Evolutionary conservation across 176 grass and related monocot species (phyloP), one percentile per base, ranked within the genome.

Genomic region (Tillandsia fasciculata): DNA sequence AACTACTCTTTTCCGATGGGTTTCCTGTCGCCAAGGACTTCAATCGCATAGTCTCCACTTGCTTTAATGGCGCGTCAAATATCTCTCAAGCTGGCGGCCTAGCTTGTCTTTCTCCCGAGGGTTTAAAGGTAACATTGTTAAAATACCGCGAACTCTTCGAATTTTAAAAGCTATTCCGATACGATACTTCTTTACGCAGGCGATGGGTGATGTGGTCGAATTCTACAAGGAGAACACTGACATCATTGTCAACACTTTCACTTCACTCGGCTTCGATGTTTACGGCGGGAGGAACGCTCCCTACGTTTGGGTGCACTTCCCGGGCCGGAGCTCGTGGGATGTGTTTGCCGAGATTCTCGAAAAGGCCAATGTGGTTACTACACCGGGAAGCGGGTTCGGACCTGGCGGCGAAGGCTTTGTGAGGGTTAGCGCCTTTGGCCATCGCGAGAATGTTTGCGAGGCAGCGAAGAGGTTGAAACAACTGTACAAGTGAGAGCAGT

Each of bases 171-270:
- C 0, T 8, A 9, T 0, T 50, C 33, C 42, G 67, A 50, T 9
- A 14, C 0, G 22, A 10, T 26, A 71, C 51, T 24, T 70, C 83
- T 67, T 63, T 3, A 12, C 73, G 74, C 70, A 86, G 85, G 65
- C 83, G 13, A 85, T 85, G 83, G 29, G 10, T 9, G 66, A 71
- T 15, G 76, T 72, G 7, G 20, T 85, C 50, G 69, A 67, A 49
- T 97, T 97, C 89, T 97, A 97, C 77, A 97, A 97, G 80, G 89
- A 92, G n/a, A 97, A 97, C 4, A 87, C 84, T 10, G 65, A 87
- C 51, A 97, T 97, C 65, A 97, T 97, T 11, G 76, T 93, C 0
- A 80, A 97, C 42, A 90, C 86, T 11, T 93, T 97, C 78, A 82
- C 71, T 10, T 87, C 87, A 18, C 84, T 97, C 10, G 89, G 94